phyloP scores from a whole-genome alignment of 345 rosid genomes.

The Linum tenue region DNA sequence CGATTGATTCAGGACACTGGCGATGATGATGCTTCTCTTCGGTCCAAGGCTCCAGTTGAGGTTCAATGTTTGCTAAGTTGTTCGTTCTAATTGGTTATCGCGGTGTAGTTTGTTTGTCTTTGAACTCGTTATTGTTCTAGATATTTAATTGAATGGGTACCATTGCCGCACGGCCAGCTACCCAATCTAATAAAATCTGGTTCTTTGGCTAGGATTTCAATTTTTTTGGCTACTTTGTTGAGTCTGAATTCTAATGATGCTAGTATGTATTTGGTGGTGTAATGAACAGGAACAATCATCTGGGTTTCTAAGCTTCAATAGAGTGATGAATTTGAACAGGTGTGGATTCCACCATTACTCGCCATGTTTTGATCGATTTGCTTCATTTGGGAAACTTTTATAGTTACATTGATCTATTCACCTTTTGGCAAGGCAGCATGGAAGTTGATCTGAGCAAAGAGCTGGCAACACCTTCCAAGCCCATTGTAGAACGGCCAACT shows the following conservation, averaged over 20 bases:
- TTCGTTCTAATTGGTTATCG: neutral
- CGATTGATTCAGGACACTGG: constrained; percentile 43
- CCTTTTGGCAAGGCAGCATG: constrained; percentile 31
- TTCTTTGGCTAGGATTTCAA: too few relatives aligned
- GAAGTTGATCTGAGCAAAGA: constrained; percentile 85
- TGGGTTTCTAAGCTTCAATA: constrained; percentile 77
- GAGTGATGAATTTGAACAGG: constrained; percentile 93
- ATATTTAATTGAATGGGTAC: neutral
- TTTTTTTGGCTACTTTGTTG: neutral
- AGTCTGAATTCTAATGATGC: neutral
- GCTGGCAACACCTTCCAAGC: constrained; percentile 44
- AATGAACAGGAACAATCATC: constrained; percentile 57
- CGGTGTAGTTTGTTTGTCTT: neutral
- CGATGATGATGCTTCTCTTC: constrained; percentile 19
- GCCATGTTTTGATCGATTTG: constrained; percentile 7
- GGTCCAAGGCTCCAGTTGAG: constrained; percentile 35
- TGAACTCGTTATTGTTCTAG: neutral
- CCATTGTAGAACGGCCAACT: constrained; percentile 19
- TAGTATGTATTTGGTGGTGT: constrained; percentile 8
- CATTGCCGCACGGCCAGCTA: too few relatives aligned
- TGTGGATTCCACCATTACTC: constrained; percentile 17
- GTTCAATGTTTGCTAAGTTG: constrained; percentile 13
- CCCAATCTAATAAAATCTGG: too few relatives aligned
- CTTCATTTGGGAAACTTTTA: constrained; percentile 3
- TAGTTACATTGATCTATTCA: neutral